Base-by-base conservation (phyloP, 805 yeast genomes). In the Yamadazyma paraphyllophila region DNA sequence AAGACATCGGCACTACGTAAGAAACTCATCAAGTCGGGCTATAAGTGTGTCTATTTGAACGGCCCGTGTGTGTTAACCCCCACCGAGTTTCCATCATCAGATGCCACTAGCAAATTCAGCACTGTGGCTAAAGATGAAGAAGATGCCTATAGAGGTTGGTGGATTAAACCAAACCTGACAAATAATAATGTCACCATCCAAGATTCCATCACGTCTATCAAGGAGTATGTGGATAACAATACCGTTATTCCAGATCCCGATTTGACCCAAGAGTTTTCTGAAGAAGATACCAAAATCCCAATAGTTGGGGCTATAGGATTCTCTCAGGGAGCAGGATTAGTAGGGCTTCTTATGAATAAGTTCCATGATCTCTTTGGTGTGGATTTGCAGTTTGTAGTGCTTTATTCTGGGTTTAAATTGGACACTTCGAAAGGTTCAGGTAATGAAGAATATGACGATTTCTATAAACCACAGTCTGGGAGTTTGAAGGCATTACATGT, bases 321-420 rank as follows among this genome's bases (percentile, higher is more conserved):
- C 62, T 85, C 95, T 9, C 98, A 94, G 63, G 99, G 99, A 50
- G 96, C 97, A 6, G 96, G 94, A 1, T 67, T 92, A 30, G 83
- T 88, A 1, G 87, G 92, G 1, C 72, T 88, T 20, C 61, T 90
- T 26, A 72, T 87, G 36, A 80, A 81, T 53, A 73, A 76, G 33
- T 81, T 85, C 51, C 71, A 77, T 16, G 73, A 75, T 17, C 55
- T 83, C 34, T 78, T 81, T 31, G 80, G 80, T 4, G 43, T 57
- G 1, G 52, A 57, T 13, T 51, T 92, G 56, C 81, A 87, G 58
- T 88, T 90, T 60, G 88, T 84, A 12, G 67, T 94, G 5, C 64
- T 88, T 36, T 88, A 88, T 55, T 81, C 94, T 1, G 96, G 96
- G 0, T 72, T 68, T 56, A 65, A 57, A 48, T 41, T 69, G 24